These are phyloP conservation scores for Taphrina betulina DNA, from an alignment of 1,139 yeast species.

Conservation along the genomic window DNA sequence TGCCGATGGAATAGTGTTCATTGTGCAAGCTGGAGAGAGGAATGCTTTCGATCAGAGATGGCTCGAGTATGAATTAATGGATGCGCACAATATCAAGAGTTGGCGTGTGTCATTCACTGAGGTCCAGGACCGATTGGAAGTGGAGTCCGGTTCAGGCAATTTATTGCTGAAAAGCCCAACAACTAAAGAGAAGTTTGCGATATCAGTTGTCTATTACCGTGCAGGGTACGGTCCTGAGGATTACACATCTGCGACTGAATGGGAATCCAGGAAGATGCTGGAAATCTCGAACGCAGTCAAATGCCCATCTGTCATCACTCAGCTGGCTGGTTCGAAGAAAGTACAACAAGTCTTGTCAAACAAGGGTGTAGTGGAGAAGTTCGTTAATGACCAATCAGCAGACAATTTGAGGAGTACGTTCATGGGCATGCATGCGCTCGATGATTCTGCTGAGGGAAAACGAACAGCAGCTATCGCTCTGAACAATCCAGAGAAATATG, in stretches of 20 bases:
- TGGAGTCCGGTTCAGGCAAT: constrained; percentile 49
- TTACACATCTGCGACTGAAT: constrained; percentile 59
- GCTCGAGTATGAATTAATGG: constrained; percentile 67
- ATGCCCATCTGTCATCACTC: constrained; percentile 86
- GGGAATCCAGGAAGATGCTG: constrained; percentile 71
- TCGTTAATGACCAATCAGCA: constrained; percentile 48
- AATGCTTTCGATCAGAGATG: constrained; percentile 89
- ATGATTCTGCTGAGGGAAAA: constrained; percentile 62
- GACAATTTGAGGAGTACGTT: constrained; percentile 59
- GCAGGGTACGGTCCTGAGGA: constrained; percentile 84
- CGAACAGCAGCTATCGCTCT: constrained; percentile 67
- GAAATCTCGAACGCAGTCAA: constrained; percentile 80
- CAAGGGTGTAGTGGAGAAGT: constrained; percentile 50
- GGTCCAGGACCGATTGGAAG: constrained; percentile 50
- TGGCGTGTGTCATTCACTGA: constrained; percentile 67
- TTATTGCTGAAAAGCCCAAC: constrained; percentile 20
- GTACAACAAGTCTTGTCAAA: constrained; percentile 82
- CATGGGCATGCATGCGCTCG: constrained; percentile 83
- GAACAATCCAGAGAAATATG: constrained; percentile 66
- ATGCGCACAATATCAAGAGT: constrained; percentile 58
- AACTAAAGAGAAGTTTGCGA: constrained; percentile 48
- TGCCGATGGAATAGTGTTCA: constrained; percentile 63
- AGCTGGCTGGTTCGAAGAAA: constrained; percentile 88
- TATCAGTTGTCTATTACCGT: constrained; percentile 85
- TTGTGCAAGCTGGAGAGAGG: constrained; percentile 81